Percentiles rank a stretch among this genome's conserved stretches.
These are phyloP conservation scores for Cyberlindnera petersonii DNA, from an alignment of 805 yeast species.

Conservation along the genomic window DNA sequence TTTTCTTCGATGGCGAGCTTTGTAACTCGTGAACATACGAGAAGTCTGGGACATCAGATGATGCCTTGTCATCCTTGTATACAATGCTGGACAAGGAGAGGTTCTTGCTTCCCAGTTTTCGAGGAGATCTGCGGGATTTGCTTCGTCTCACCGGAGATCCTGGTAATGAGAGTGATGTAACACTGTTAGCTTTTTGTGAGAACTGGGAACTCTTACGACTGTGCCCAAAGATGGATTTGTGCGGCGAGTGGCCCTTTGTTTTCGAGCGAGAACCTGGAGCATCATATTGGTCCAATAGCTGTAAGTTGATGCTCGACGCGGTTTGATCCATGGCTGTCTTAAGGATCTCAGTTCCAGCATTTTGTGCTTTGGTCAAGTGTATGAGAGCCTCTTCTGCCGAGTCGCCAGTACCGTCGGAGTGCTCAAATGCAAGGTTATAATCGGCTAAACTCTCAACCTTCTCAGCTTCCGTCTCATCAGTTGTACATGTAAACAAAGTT, in stretches of 20 bases:
- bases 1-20: slow-evolving; percentile 19
- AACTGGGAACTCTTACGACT: slow-evolving; percentile 18
- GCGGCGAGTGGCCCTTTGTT: slow-evolving; percentile 23
- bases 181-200: slow-evolving; percentile 14
- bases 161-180: slow-evolving; percentile 24
- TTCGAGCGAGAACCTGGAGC: slow-evolving; percentile 7
- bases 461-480: slow-evolving; percentile 5
- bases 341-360: slow-evolving; percentile 9
- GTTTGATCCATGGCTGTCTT: slow-evolving; percentile 21
- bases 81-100: slow-evolving; percentile 26
- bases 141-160: slow-evolving; percentile 19
- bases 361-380: slow-evolving; percentile 18
- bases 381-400: slow-evolving; percentile 26
- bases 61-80: slow-evolving; percentile 19
- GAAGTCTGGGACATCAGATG: slow-evolving; percentile 18
- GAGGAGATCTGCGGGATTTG: slow-evolving; percentile 12
- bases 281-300: slow-evolving; percentile 8
- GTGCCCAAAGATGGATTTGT: slow-evolving; percentile 24
- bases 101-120: slow-evolving; percentile 22
- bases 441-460: background rate
- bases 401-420: slow-evolving; percentile 9
- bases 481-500: slow-evolving; percentile 2
- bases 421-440: background rate
- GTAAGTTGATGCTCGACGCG: slow-evolving; percentile 18
- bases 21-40: slow-evolving; percentile 27